Conservation (phyloP, 306 rosid genomes). For the Vicia faba region DNA sequence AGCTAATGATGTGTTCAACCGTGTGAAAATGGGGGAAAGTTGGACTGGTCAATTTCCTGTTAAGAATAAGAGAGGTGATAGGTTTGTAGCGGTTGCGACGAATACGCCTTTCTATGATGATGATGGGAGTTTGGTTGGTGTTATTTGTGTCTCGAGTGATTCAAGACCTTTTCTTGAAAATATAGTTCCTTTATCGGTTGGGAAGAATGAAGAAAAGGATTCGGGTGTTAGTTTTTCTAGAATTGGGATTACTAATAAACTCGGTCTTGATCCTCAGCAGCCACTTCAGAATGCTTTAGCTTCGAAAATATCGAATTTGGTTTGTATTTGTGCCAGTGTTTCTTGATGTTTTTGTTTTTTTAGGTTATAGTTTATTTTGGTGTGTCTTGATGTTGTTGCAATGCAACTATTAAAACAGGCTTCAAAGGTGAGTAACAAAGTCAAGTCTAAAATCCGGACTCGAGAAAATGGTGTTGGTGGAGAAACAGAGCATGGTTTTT, state of each 20-base stretch:
- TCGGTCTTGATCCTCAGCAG: slow-evolving; percentile 91
- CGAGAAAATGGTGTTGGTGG: slow-evolving; percentile 59
- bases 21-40: slow-evolving; percentile 70
- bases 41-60: slow-evolving; percentile 92
- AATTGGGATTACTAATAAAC: slow-evolving; percentile 56
- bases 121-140: slow-evolving; percentile 69
- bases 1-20: slow-evolving; percentile 56
- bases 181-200: slow-evolving; percentile 43
- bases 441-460: slow-evolving; percentile 66
- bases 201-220: slow-evolving; percentile 45
- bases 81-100: slow-evolving; percentile 52
- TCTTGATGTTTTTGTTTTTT: slow-evolving; percentile 34
- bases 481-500: slow-evolving; percentile 61
- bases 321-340: slow-evolving; percentile 34
- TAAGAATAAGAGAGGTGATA: slow-evolving; percentile 76
- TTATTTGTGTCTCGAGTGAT: slow-evolving; percentile 77
- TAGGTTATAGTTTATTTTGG: slow-evolving; percentile 39
- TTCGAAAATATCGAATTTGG: slow-evolving; percentile 86
- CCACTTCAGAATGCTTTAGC: slow-evolving; percentile 81
- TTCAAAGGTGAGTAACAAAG: slow-evolving; percentile 85
- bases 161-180: slow-evolving; percentile 60
- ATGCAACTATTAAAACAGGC: slow-evolving; percentile 65
- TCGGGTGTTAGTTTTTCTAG: slow-evolving; percentile 41
- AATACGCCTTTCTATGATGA: slow-evolving; percentile 89
- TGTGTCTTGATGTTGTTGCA: slow-evolving; percentile 52